Base-by-base conservation (phyloP, 2,329 filamentous ascomycete species). In the Cladosporium sp. region DNA sequence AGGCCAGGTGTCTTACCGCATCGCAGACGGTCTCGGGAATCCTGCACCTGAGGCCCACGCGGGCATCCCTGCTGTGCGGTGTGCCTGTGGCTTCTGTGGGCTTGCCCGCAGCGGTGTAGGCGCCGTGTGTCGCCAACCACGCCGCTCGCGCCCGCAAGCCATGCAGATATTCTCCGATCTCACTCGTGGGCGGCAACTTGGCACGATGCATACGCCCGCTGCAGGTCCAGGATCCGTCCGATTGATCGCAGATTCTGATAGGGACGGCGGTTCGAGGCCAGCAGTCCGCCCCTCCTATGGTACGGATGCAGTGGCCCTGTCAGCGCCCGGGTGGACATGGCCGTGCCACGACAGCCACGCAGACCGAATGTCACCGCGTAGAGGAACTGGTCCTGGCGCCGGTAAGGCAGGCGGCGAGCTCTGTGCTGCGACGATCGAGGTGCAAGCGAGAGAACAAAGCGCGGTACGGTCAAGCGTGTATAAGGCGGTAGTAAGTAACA, bases 111-210 rank as follows among this genome's bases (percentile, higher is more conserved):
- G 49, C 49, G 49, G 49, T 51, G 49, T 51, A 51, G 30, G 49
- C 49, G 49, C 49, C 36, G 34, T 38, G 34, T 37, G 49, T 20
- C 20, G 49, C 49, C 34, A 39, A 38, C 49, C 36, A 37, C 38
- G 64, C 43, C 64, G 66, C 19, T 64, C 63, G 3, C 64, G 62
- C 56, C 49, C 60, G 34, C 66, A 66, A 25, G 42, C 63, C 63
- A 30, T 55, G 61, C 51, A 51, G 17, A 38, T 51, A 51, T 51
- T 51, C 49, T 51, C 49, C 49, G 49, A 51, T 51, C 19, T 39
- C 49, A 51, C 49, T 51, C 49, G 49, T 39, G 49, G 49, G 28
- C 30, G 36, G 7, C 47, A 3, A 39, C 49, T 51, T 51, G 49
- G 49, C 49, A 12, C 49, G 47, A 50, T 50, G 47, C 47, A 51